A percentile compares a stretch with the other conserved stretches of the same genome.
phyloP scores from a whole-genome alignment of 306 rosid species.

The Cicer chorassanicum region DNA sequence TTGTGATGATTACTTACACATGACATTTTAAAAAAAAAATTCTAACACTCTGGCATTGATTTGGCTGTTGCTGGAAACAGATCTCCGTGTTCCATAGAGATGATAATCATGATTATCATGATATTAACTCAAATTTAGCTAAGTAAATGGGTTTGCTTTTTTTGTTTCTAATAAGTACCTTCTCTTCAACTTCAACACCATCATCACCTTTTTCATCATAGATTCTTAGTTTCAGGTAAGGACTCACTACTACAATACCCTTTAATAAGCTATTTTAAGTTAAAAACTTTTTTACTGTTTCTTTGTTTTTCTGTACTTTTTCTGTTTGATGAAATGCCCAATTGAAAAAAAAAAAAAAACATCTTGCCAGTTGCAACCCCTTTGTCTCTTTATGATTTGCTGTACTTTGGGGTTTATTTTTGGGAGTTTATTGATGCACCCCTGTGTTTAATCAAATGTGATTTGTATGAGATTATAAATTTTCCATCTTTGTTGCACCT shows the following conservation, averaged over 20 bases:
- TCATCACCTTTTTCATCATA: background rate
- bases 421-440: background rate
- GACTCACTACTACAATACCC: slow-evolving; percentile 6
- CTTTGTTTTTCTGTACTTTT: background rate
- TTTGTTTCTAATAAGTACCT: background rate
- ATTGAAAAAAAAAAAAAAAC: background rate
- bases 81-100: slow-evolving; percentile 32
- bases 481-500: slow-evolving; percentile 24
- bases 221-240: slow-evolving; percentile 38
- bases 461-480: background rate
- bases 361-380: background rate
- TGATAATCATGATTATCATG: background rate
- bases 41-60: slow-evolving; percentile 30
- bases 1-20: slow-evolving; percentile 31
- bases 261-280: background rate
- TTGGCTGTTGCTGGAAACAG: slow-evolving; percentile 28
- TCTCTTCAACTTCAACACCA: background rate
- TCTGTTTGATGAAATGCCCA: slow-evolving; percentile 46
- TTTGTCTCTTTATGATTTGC: background rate
- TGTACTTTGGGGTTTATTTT: slow-evolving; percentile 24
- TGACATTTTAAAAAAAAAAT: slow-evolving; percentile 11
- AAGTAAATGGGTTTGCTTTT: slow-evolving; percentile 15
- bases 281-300: background rate
- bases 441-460: background rate
- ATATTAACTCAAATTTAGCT: slow-evolving; percentile 10